These are phyloP conservation scores for Sechiopsis laciniata DNA, from an alignment of 306 rosid genomes.

Conservation along the genomic window DNA sequence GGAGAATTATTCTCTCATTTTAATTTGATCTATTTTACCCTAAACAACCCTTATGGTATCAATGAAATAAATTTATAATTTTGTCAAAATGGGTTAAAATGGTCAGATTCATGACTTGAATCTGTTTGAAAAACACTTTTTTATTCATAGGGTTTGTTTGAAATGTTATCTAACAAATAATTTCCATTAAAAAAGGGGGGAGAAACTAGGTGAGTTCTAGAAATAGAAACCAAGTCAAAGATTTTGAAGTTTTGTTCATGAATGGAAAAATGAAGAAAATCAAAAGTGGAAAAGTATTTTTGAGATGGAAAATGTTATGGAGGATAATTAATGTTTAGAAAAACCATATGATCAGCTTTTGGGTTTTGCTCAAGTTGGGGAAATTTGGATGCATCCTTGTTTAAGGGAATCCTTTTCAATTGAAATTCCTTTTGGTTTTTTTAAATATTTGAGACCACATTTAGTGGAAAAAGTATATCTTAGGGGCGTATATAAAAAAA, in stretches of 20 bases:
- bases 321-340: background rate
- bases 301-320: background rate
- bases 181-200: background rate
- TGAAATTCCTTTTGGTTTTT: no score
- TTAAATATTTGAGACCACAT: no score
- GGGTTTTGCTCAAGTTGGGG: background rate
- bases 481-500: no score
- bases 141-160: background rate
- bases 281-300: background rate
- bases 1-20: no score
- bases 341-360: background rate
- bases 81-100: background rate
- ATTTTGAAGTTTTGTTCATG: background rate
- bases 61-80: background rate
- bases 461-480: no score
- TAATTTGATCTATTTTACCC: no score
- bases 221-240: conserved; percentile 3
- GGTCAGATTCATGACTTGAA: background rate
- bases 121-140: background rate
- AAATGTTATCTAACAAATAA: background rate
- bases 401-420: background rate
- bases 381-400: conserved; percentile 10
- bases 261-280: background rate
- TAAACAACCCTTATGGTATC: no score
- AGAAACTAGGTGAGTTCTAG: background rate